These are phyloP conservation scores for Acanthamoeba sp. DNA, from an alignment of 208 protist genomes.

Conservation along the genomic window DNA sequence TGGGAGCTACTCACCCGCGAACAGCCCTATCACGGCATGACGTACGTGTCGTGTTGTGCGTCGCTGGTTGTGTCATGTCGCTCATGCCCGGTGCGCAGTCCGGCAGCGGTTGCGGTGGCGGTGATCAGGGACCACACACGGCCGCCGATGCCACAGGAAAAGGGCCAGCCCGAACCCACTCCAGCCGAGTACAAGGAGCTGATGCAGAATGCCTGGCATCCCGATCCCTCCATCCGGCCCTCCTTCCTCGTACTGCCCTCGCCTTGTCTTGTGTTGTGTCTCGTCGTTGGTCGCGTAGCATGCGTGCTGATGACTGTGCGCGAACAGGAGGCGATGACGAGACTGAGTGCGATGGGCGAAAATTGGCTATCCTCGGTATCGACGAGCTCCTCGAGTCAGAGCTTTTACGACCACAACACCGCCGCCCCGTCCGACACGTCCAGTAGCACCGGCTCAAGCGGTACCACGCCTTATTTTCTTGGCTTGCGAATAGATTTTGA, in stretches of 20 bases:
- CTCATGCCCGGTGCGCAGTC: neutral
- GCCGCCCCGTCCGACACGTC: too few relatives aligned
- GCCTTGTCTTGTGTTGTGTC: neutral
- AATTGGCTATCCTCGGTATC: neutral
- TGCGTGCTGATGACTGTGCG: neutral
- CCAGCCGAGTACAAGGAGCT: neutral
- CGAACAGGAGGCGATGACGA: neutral
- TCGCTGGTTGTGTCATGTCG: neutral
- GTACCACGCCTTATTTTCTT: too few relatives aligned
- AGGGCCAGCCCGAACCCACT: neutral
- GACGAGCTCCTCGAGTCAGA: neutral
- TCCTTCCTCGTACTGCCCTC: neutral
- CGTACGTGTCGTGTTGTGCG: neutral
- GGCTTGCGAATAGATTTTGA: too few relatives aligned
- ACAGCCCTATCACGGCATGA: slow-evolving; percentile 3
- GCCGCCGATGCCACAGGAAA: neutral
- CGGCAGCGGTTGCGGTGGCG: neutral
- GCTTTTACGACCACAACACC: neutral
- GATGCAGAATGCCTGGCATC: neutral
- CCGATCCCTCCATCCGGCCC: neutral
- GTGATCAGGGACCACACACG: neutral
- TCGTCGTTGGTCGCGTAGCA: too few relatives aligned
- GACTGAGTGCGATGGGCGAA: slow-evolving; percentile 4
- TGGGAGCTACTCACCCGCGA: neutral
- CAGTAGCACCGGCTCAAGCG: neutral